Percentiles rank a stretch among this genome's conserved stretches.
Evolutionary conservation across 176 grass and related monocot genomes (phyloP).

Genomic region (Microstegium vimineum): DNA sequence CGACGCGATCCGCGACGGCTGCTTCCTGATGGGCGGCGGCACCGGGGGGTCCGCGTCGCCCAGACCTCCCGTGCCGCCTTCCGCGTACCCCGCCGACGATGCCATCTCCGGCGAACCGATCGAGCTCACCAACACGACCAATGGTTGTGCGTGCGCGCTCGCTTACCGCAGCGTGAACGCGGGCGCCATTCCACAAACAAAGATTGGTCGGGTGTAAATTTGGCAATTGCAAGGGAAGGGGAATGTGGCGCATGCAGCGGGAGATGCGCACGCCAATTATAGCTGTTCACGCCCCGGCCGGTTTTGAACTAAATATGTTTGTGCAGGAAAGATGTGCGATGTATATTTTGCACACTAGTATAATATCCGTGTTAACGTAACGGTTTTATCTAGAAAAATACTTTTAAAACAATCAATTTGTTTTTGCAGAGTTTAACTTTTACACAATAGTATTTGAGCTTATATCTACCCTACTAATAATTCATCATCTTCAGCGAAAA

Average conservation of each 20-base stretch:
- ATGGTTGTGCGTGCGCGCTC: background rate
- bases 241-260: constrained; percentile 26
- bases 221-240: background rate
- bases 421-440: too few species aligned
- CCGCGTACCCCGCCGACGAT: background rate
- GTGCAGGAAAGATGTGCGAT: background rate
- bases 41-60: background rate
- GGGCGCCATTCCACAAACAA: background rate
- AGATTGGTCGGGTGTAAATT: constrained; percentile 18
- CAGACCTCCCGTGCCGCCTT: background rate
- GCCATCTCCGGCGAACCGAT: constrained; percentile 4
- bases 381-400: too few species aligned
- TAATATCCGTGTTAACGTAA: too few species aligned
- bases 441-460: too few species aligned
- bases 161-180: constrained; percentile 10
- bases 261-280: constrained; percentile 28
- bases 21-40: constrained; percentile 27
- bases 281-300: background rate
- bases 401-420: too few species aligned
- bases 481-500: too few species aligned
- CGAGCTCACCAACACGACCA: background rate
- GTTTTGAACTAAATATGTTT: background rate
- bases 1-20: constrained; percentile 50
- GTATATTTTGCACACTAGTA: background rate
- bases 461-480: too few species aligned